phyloP scores from a whole-genome alignment of 2,329 filamentous ascomycete genomes.

The Trichoderma asperellum region DNA sequence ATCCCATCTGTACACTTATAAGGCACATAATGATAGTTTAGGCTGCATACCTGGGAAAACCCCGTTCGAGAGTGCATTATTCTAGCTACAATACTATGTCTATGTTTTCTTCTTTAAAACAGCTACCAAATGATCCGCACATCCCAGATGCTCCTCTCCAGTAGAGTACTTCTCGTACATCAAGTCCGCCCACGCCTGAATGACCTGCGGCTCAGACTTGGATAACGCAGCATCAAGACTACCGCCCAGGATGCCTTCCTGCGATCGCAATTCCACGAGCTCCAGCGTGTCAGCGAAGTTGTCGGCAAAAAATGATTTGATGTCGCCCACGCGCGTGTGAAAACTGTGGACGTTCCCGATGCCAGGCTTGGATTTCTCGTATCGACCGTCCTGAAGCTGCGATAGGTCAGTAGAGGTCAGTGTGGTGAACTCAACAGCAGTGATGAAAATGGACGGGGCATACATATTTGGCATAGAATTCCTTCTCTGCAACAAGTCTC shows the following conservation, averaged over 20 bases:
- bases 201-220: neutral
- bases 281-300: neutral
- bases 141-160: neutral
- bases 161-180: slow-evolving; percentile 4
- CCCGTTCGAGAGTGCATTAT: too few species aligned
- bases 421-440: neutral
- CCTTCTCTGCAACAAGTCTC: neutral
- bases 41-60: too few species aligned
- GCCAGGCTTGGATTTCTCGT: neutral
- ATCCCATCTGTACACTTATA: neutral
- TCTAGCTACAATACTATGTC: too few species aligned
- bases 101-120: neutral
- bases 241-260: neutral
- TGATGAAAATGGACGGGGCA: neutral
- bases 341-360: neutral
- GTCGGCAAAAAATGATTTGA: neutral
- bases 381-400: neutral
- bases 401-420: neutral
- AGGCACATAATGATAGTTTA: neutral
- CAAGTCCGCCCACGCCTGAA: neutral
- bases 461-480: neutral
- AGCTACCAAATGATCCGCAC: neutral
- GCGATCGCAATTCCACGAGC: neutral
- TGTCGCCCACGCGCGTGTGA: neutral
- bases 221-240: neutral